Conservation (phyloP, 1,139 yeast genomes). For the Debaryomyces udenii region DNA sequence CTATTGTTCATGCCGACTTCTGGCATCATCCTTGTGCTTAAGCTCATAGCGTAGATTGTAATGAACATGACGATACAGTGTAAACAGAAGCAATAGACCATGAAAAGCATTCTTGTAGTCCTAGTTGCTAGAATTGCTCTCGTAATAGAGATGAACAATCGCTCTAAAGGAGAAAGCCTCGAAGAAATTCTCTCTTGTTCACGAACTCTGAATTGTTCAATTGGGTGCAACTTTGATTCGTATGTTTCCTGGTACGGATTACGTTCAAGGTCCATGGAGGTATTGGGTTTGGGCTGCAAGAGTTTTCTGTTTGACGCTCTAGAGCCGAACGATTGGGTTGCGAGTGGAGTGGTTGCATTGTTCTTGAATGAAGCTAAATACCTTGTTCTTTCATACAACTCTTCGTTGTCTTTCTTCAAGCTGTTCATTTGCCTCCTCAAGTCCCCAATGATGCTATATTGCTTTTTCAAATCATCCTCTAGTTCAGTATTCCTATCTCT, state of each 20-base stretch:
- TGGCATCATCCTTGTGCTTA: slow-evolving; percentile 50
- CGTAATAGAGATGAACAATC: slow-evolving; percentile 75
- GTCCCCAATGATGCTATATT: slow-evolving; percentile 55
- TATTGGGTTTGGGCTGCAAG: slow-evolving; percentile 37
- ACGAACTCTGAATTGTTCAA: slow-evolving; percentile 76
- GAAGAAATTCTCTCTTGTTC: slow-evolving; percentile 80
- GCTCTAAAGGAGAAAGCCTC: slow-evolving; percentile 73
- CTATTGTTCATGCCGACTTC: slow-evolving; percentile 53
- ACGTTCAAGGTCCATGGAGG: slow-evolving; percentile 54
- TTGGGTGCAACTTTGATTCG: slow-evolving; percentile 81
- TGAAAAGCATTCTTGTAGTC: slow-evolving; percentile 70
- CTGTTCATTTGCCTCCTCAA: slow-evolving; percentile 65
- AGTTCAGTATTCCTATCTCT: slow-evolving; percentile 77
- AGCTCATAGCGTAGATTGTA: slow-evolving; percentile 58
- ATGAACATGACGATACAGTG: slow-evolving; percentile 75
- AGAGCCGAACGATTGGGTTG: slow-evolving; percentile 19
- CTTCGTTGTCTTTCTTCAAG: slow-evolving; percentile 74
- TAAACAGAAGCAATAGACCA: slow-evolving; percentile 71
- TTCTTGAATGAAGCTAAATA: slow-evolving; percentile 61
- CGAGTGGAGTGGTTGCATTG: slow-evolving; percentile 16
- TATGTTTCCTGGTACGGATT: slow-evolving; percentile 62
- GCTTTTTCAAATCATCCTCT: slow-evolving; percentile 76
- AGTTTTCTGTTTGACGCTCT: slow-evolving; percentile 23
- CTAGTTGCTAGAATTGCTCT: slow-evolving; percentile 75
- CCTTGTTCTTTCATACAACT: slow-evolving; percentile 78